phyloP scores from a whole-genome alignment of 2,329 filamentous ascomycete species.

The Neofusicoccum parvum region DNA sequence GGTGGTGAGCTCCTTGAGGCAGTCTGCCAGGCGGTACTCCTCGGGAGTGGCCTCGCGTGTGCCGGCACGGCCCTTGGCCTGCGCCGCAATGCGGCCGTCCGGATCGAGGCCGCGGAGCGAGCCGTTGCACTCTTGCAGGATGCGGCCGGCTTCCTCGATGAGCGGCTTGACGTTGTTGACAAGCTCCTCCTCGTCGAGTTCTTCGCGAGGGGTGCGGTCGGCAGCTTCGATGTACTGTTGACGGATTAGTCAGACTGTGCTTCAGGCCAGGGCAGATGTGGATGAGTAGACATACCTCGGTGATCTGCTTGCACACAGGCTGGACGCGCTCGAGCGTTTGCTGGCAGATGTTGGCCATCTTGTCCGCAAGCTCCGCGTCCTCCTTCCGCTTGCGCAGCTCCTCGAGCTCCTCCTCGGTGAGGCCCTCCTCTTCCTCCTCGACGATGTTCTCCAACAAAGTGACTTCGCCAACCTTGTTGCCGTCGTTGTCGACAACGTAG shows the following conservation, averaged over 20 bases:
- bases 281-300: constrained; percentile 58
- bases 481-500: constrained; percentile 56
- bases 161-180: constrained; percentile 85
- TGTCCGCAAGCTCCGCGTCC: constrained; percentile 75
- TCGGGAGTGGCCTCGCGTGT: constrained; percentile 77
- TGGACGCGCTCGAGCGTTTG: constrained; percentile 82
- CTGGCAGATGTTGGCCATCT: constrained; percentile 72
- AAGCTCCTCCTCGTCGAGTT: constrained; percentile 86
- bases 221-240: constrained; percentile 73
- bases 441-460: constrained; percentile 65
- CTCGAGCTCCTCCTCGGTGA: constrained; percentile 55
- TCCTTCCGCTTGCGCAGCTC: constrained; percentile 52
- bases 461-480: constrained; percentile 65
- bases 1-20: constrained; percentile 82
- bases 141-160: constrained; percentile 81
- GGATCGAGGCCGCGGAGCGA: constrained; percentile 85
- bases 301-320: constrained; percentile 85
- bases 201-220: constrained; percentile 79
- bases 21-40: constrained; percentile 81
- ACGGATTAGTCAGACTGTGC: constrained; percentile 25
- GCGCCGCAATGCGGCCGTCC: constrained; percentile 79
- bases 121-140: constrained; percentile 84
- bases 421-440: constrained; percentile 58
- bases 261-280: neutral
- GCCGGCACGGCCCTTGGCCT: constrained; percentile 79